Evolutionary conservation across 345 rosid genomes (phyloP), one percentile per base, ranked within the genome.

Genomic region (Euphorbia peplus): DNA sequence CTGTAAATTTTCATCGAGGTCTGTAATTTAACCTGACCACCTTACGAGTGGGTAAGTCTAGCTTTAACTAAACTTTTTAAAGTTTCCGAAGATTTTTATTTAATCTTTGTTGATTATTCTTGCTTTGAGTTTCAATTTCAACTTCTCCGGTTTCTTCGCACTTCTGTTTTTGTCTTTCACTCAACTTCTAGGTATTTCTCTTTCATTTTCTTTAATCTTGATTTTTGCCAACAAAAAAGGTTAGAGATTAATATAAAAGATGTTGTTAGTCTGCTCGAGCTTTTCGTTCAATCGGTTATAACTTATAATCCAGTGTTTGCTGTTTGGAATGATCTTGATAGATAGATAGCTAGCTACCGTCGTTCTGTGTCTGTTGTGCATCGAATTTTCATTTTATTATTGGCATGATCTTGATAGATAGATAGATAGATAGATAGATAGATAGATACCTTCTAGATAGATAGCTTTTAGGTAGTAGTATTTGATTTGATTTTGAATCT

Each of bases 241-340:
- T n/a, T n/a, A n/a, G n/a, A n/a, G n/a, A n/a, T n/a, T n/a, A n/a
- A n/a, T n/a, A n/a, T n/a, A n/a, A n/a, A n/a, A n/a, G n/a, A n/a
- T n/a, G n/a, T n/a, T n/a, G n/a, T n/a, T n/a, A n/a, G n/a, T n/a
- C n/a, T n/a, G n/a, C n/a, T n/a, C n/a, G n/a, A n/a, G n/a, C n/a
- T n/a, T n/a, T n/a, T n/a, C n/a, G n/a, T n/a, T n/a, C n/a, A n/a
- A n/a, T n/a, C n/a, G n/a, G n/a, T n/a, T n/a, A n/a, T n/a, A n/a
- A n/a, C n/a, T n/a, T 19, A 6, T 24, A n/a, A 19, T 44, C 30
- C 68, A 18, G n/a, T 10, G 18, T 18, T 48, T 48, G 6, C 15
- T 19, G 25, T 66, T 48, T 28, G 30, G 12, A 15, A 28, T 51
- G 59, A 51, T 66, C 47, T 66, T 48, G 60, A 21, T 66, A 22